Evolutionary conservation across 495 filamentous ascomycete species (phyloP), one percentile per base, ranked within the genome.

Genomic region (Penicillium dipodomyicola): DNA sequence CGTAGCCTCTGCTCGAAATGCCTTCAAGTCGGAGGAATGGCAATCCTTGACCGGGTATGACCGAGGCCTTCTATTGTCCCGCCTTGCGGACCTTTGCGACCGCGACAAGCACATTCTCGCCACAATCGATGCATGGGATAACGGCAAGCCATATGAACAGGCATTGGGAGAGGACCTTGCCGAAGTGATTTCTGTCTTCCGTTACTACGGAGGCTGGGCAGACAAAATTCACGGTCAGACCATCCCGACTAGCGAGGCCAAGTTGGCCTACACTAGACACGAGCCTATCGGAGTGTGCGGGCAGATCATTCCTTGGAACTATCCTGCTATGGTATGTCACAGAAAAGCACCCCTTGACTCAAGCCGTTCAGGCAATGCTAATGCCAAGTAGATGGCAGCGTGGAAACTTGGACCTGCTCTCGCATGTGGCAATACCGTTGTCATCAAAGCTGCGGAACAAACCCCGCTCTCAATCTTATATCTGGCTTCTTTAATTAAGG

Each of bases 391-490:
- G 33, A 96, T 96, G 91, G 88, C 89, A 5, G 87, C 90, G 9
- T 96, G 91, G 92, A 96, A 96, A 68, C 74, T 96, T 1, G 91
- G 89, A 12, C 65, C 65, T 52, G 65, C 65, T 15, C 56, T 67
- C 15, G 65, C 65, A 2, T 65, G 62, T 20, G 90, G 91, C 12
- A 96, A 96, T 68, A 92, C 89, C 1, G 71, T 96, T 45, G 85
- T 96, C 3, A 72, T 96, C 37, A 96, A 96, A 72, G 82, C 91
- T n/a, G 91, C 91, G 1, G 91, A 96, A 71, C 92, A 96, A 70
- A 94, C 91, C 1, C 91, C 91, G 0, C 79, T 96, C 29, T 90
- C 87, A 17, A 88, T 90, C 64, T 77, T 96, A 2, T 88, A 89
- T 70, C 68, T 96, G 12, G 92, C 84, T 3, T 83, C 82, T 27